A percentile compares a stretch with the other conserved stretches of the same genome.
Conservation (phyloP, 2,329 filamentous ascomycete genomes). For the Knoxdaviesia capensis region DNA sequence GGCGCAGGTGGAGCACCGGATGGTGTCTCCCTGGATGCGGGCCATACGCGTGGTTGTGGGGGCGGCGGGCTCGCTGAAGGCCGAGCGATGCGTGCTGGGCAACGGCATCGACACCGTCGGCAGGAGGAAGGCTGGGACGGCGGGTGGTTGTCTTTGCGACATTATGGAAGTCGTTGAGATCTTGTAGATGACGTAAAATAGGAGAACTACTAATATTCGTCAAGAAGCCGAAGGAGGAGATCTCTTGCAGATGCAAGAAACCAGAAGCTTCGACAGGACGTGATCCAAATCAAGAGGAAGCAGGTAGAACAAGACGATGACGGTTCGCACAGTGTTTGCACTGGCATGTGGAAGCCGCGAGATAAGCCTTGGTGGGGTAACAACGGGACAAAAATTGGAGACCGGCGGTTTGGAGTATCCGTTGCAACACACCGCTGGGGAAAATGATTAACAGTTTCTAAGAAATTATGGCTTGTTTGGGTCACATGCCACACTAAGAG, state of each 20-base stretch:
- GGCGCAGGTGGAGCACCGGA: conserved; percentile 38
- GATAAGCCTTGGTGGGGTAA: no score
- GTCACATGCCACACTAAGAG: no score
- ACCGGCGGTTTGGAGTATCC: no score
- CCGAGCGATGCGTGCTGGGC: conserved; percentile 17
- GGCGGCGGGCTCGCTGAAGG: conserved; percentile 6
- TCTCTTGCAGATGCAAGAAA: no score
- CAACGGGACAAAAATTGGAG: no score
- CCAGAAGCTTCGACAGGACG: neutral
- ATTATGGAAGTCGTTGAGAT: neutral
- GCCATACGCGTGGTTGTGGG: neutral
- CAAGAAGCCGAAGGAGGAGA: no score
- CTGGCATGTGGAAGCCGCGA: no score
- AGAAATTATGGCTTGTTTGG: no score
- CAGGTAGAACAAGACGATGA: neutral
- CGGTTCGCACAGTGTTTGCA: no score
- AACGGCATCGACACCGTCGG: conserved; percentile 29
- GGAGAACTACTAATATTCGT: no score
- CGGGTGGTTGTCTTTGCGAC: neutral
- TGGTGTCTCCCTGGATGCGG: conserved; percentile 17
- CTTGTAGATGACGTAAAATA: neutral
- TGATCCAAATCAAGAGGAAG: neutral
- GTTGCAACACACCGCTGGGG: no score
- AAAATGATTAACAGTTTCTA: no score
- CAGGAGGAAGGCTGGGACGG: conserved; percentile 30